A percentile compares a stretch with the other conserved stretches of the same genome.
These are phyloP conservation scores for Phoma sp. DNA, from an alignment of 2,329 filamentous ascomycete species.

Conservation along the genomic window DNA sequence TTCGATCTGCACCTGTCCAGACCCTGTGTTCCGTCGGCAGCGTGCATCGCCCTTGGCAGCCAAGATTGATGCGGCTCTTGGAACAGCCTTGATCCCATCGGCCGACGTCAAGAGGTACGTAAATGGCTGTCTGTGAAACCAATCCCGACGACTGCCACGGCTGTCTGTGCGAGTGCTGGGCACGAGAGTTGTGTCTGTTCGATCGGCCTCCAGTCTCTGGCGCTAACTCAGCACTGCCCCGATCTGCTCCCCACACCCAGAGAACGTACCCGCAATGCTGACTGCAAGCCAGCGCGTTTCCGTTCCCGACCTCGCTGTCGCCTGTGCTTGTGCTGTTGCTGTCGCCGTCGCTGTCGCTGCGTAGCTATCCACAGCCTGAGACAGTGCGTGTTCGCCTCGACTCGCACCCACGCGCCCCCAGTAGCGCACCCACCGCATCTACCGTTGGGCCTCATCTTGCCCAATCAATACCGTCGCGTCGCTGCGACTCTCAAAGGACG, in stretches of 20 bases:
- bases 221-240: constrained; percentile 31
- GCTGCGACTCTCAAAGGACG: background rate
- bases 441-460: constrained; percentile 15
- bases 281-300: constrained; percentile 32
- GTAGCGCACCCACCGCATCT: background rate
- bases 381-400: constrained; percentile 34
- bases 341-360: constrained; percentile 2
- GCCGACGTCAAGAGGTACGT: constrained; percentile 37
- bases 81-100: constrained; percentile 24
- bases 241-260: constrained; percentile 29
- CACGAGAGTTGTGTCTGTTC: background rate
- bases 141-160: background rate
- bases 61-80: constrained; percentile 35
- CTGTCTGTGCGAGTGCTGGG: constrained; percentile 12
- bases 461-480: constrained; percentile 6
- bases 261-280: constrained; percentile 38
- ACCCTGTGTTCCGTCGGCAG: constrained; percentile 22
- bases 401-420: background rate
- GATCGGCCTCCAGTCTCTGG: constrained; percentile 17
- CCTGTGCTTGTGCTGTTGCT: constrained; percentile 2
- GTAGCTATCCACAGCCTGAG: constrained; percentile 32
- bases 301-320: constrained; percentile 16
- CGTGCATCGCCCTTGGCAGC: constrained; percentile 32
- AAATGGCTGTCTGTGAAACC: constrained; percentile 18
- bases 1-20: constrained; percentile 5